Evolutionary conservation across 176 grass and related monocot species (phyloP).

Genomic region (Eleusine coracana): DNA sequence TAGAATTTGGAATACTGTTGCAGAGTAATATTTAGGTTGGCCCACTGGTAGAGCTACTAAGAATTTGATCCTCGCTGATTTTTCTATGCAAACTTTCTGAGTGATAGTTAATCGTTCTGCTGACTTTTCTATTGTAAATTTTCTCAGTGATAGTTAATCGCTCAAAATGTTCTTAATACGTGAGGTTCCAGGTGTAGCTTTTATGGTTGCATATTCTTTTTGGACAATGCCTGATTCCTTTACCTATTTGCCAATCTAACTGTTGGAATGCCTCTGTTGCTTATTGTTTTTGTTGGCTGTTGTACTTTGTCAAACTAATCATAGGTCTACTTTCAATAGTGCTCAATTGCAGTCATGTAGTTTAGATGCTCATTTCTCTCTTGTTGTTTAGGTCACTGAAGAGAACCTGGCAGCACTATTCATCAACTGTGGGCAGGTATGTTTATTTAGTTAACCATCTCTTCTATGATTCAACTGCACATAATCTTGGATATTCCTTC

Average conservation of each 20-base stretch:
- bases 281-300: not conserved
- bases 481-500: conserved; percentile 21
- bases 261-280: conserved; percentile 21
- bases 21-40: not conserved
- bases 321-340: not conserved
- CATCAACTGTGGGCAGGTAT: conserved; percentile 88
- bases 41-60: not conserved
- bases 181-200: not conserved
- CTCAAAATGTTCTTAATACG: not conserved
- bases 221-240: not conserved
- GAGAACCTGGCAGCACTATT: conserved; percentile 95
- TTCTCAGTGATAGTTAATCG: not conserved
- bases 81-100: not conserved
- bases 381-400: conserved; percentile 82
- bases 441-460: conserved; percentile 21
- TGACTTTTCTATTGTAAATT: not conserved
- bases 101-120: not conserved
- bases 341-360: conserved; percentile 2
- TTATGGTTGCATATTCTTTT: not conserved
- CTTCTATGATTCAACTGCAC: conserved; percentile 3
- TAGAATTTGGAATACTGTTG: not conserved
- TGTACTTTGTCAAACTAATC: not conserved
- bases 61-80: conserved; percentile 5
- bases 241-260: not conserved
- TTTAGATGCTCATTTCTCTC: conserved; percentile 26